These are phyloP conservation scores for Tricholoma terreum DNA, from an alignment of 768 basidiomycete species.

Conservation along the genomic window DNA sequence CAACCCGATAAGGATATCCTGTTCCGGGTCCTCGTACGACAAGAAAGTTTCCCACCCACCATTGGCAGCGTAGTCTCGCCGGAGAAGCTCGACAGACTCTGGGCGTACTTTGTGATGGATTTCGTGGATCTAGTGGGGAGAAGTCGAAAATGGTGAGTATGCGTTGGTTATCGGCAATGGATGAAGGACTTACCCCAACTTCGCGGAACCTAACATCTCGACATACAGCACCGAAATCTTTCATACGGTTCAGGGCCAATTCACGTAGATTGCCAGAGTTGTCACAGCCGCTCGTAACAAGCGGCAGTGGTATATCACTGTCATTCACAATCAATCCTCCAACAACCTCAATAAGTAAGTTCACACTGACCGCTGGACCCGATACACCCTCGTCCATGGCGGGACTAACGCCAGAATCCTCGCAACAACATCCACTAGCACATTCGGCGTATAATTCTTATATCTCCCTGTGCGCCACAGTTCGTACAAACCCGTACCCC, in stretches of 20 bases:
- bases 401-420: slow-evolving; percentile 94
- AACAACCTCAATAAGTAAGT: slow-evolving; percentile 1
- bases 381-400: slow-evolving; percentile 98
- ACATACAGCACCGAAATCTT: slow-evolving; percentile 97
- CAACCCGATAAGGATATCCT: slow-evolving; percentile 92
- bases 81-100: slow-evolving; percentile 90
- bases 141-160: slow-evolving; percentile 8
- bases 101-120: slow-evolving; percentile 98
- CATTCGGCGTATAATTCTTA: slow-evolving; percentile 99
- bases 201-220: slow-evolving; percentile 97
- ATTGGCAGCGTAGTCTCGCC: slow-evolving; percentile 94
- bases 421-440: slow-evolving; percentile 95
- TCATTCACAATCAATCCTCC: slow-evolving; percentile 2
- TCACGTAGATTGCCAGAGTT: slow-evolving; percentile 97
- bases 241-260: slow-evolving; percentile 95
- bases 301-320: slow-evolving; percentile 94
- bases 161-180: background rate
- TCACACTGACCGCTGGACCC: slow-evolving; percentile 78
- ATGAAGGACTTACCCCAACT: slow-evolving; percentile 76
- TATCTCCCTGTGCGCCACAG: slow-evolving; percentile 96
- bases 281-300: slow-evolving; percentile 96
- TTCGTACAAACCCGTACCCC: slow-evolving; percentile 94
- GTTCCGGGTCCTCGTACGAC: slow-evolving; percentile 97
- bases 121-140: slow-evolving; percentile 76
- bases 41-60: slow-evolving; percentile 99